Evolutionary conservation across 148 eudicot species (phyloP).

Genomic region (Arctostaphylos glauca): DNA sequence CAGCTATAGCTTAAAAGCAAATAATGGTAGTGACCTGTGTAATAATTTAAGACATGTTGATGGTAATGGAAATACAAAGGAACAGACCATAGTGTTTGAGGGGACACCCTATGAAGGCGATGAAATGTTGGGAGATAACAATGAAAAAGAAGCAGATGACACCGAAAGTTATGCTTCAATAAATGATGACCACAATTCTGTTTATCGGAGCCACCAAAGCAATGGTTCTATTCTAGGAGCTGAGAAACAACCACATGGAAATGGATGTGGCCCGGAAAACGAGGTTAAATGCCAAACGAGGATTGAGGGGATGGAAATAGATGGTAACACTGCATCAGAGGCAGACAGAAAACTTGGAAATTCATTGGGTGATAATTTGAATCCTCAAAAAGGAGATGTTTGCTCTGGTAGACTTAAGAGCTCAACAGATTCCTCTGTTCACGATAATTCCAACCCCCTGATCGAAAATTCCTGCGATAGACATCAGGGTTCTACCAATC

Average conservation of each 20-base stretch:
- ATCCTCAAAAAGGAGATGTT: slow-evolving; percentile 29
- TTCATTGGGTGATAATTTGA: slow-evolving; percentile 19
- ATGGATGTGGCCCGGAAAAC: slow-evolving; percentile 31
- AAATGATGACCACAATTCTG: slow-evolving; percentile 27
- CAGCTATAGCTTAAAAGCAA: slow-evolving; percentile 45
- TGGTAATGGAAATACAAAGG: slow-evolving; percentile 39
- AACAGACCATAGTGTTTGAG: slow-evolving; percentile 32
- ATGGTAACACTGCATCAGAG: slow-evolving; percentile 30
- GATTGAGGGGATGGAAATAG: slow-evolving; percentile 31
- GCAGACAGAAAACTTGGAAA: slow-evolving; percentile 29
- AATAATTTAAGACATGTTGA: slow-evolving; percentile 36
- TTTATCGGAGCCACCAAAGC: slow-evolving; percentile 24
- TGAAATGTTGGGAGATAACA: slow-evolving; percentile 30
- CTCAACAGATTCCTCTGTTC: slow-evolving; percentile 29
- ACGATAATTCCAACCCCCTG: slow-evolving; percentile 20
- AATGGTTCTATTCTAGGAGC: slow-evolving; percentile 36
- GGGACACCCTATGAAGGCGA: slow-evolving; percentile 35
- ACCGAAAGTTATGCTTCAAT: slow-evolving; percentile 27
- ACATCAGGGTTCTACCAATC: slow-evolving; percentile 12
- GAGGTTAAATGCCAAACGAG: slow-evolving; percentile 28
- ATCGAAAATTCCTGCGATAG: slow-evolving; percentile 3
- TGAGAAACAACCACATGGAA: slow-evolving; percentile 34
- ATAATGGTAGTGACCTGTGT: slow-evolving; percentile 37
- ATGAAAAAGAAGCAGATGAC: slow-evolving; percentile 31
- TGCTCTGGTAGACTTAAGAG: slow-evolving; percentile 27